Base-by-base conservation (phyloP, 202 grass and related monocot genomes). In the Carex arenaria region DNA sequence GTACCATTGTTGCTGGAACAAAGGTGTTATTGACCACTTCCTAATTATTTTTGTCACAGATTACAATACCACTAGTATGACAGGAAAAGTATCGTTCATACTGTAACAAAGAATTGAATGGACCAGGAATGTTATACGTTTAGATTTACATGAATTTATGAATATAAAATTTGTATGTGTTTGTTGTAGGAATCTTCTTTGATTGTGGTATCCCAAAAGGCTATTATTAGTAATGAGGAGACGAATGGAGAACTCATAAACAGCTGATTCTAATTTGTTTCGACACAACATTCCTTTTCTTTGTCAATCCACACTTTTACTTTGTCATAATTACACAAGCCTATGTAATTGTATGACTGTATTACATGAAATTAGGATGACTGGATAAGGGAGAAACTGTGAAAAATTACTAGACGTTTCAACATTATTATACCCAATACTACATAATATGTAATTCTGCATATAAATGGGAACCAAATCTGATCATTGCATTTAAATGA, bases 1-100 rank as follows among this genome's bases (percentile, higher is more conserved):
- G 84, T 79, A 90, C 85, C 57, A 89, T 95, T 84, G 79, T 95
- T 85, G 93, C 86, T 1, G 95, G 93, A 66, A 95, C 95, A 32
- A 83, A 95, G 95, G 93, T 98, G 81, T 20, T 85, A 57, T 91
- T 84, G 15, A 36, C 67, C 62, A 72, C 61, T 81, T 73, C 40
- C 84, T 65, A 55, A 78, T 38, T 4, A 78, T 36, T 60, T 52
- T 20, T 75, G 47, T 51, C 45, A 30, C 30, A 4, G 45, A 54
- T 74, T 77, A 77, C 23, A 34, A 34, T 55, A 56, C 51, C 72
- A 77, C 73, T 30, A 31, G 49, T 10, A 49, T 72, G 40, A 72
- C 68, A 47, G 9, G n/a, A 72, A 72, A 10, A 49, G n/a, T 47
- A 71, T 47, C 1, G 5, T 1, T 49, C 10, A 10, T 13, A 22